These are phyloP conservation scores for Helichrysum umbraculigerum DNA, from an alignment of 129 eudicot species.

Conservation along the genomic window DNA sequence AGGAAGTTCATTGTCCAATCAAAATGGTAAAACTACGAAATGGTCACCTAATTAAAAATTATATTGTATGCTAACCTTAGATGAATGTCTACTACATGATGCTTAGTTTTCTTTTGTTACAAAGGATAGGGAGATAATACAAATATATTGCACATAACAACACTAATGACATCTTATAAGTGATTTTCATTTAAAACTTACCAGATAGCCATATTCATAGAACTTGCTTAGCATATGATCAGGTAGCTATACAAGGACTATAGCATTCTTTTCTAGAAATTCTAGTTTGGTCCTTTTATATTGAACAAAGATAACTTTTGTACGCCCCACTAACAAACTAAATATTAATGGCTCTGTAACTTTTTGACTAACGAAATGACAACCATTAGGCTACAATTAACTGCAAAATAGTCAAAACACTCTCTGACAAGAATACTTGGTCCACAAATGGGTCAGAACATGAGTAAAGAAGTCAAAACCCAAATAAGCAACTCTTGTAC, in stretches of 20 bases:
- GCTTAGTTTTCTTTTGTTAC: slow-evolving; percentile 5
- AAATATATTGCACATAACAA: neutral
- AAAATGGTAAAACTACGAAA: neutral
- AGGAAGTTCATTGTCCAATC: neutral
- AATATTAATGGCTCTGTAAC: slow-evolving; percentile 12
- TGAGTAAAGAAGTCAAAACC: slow-evolving; percentile 16
- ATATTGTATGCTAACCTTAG: slow-evolving; percentile 3
- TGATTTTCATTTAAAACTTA: neutral
- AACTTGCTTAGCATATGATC: slow-evolving; percentile 19
- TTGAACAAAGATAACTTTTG: slow-evolving; percentile 11
- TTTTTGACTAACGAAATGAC: slow-evolving; percentile 3
- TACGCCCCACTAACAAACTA: slow-evolving; percentile 12
- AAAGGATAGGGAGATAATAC: neutral
- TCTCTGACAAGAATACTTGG: slow-evolving; percentile 1
- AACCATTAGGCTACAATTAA: slow-evolving; percentile 11
- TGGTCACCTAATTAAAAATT: neutral
- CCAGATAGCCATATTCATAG: neutral
- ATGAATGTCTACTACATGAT: neutral
- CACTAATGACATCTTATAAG: neutral
- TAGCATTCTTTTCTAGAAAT: slow-evolving; percentile 1
- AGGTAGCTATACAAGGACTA: slow-evolving; percentile 18
- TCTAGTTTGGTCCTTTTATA: neutral
- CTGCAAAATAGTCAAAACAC: slow-evolving; percentile 9
- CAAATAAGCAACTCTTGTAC: neutral
- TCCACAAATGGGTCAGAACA: neutral